phyloP scores from a whole-genome alignment of 2,329 filamentous ascomycete genomes.

The Periconia macrospinosa region DNA sequence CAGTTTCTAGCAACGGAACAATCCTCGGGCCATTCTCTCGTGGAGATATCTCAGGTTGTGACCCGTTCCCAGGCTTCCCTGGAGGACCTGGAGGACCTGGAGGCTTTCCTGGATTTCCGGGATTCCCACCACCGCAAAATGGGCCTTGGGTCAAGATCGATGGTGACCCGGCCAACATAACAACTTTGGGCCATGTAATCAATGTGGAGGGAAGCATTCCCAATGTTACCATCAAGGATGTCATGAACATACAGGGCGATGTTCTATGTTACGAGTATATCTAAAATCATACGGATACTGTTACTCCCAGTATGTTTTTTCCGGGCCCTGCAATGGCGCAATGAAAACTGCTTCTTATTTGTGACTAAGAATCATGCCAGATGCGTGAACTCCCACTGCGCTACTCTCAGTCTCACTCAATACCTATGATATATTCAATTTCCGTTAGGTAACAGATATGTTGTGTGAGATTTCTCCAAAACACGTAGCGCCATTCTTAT shows the following conservation, averaged over 20 bases:
- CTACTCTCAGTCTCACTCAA: no score
- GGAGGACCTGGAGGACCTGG: background rate
- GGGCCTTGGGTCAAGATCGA: background rate
- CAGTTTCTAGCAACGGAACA: background rate
- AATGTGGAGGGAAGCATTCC: conserved; percentile 14
- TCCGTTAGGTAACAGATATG: no score
- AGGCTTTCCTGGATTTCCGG: conserved; percentile 2
- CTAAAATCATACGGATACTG: no score
- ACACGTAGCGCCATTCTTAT: no score
- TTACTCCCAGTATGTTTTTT: no score
- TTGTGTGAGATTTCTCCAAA: no score
- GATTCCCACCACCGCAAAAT: background rate
- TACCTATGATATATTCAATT: no score
- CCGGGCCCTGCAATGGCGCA: no score
- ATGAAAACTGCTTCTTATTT: no score
- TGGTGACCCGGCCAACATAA: conserved; percentile 19
- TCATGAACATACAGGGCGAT: conserved; percentile 18
- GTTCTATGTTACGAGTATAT: conserved; percentile 23
- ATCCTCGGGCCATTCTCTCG: background rate
- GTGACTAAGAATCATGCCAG: no score
- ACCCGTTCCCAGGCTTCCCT: background rate
- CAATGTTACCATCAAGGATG: conserved; percentile 18
- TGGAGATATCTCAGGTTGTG: background rate
- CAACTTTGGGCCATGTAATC: conserved; percentile 21
- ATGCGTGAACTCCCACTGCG: no score